phyloP scores from a whole-genome alignment of 2,329 filamentous ascomycete genomes.

The Talaromyces marneffei region DNA sequence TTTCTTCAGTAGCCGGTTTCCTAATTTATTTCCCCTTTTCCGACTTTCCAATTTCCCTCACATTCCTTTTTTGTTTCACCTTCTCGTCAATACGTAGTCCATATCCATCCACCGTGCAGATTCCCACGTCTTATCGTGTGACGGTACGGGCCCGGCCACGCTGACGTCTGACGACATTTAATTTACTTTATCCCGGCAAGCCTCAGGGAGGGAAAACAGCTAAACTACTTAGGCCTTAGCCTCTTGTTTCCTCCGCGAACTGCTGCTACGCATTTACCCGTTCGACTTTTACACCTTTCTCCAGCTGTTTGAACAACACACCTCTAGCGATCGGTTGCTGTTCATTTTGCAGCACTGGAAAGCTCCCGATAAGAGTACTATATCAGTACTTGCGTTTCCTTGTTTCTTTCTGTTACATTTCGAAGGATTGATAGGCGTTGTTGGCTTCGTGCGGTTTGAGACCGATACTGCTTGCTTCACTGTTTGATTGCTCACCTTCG shows the following conservation, averaged over 20 bases:
- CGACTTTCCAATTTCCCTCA: background rate
- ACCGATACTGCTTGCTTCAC: background rate
- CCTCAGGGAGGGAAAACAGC: background rate
- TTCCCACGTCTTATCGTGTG: background rate
- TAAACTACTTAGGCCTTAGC: background rate
- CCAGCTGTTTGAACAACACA: background rate
- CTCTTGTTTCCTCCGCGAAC: background rate
- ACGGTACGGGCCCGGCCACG: constrained; percentile 2
- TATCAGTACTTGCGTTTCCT: background rate
- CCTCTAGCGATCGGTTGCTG: background rate
- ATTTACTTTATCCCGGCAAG: background rate
- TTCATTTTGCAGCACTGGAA: background rate
- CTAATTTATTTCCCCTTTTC: background rate
- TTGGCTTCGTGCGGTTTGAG: background rate
- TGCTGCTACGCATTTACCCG: background rate
- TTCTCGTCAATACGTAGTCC: background rate
- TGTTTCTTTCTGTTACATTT: background rate
- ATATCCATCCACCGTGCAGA: background rate
- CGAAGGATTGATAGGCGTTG: background rate
- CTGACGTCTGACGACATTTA: background rate
- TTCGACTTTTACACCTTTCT: background rate
- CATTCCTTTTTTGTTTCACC: background rate
- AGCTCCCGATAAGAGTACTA: background rate
- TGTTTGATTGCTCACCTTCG: background rate
- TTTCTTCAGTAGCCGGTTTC: background rate